A percentile compares a stretch with the other conserved stretches of the same genome.
phyloP scores from a whole-genome alignment of 2,329 filamentous ascomycete genomes.

The Penicillium sp. region DNA sequence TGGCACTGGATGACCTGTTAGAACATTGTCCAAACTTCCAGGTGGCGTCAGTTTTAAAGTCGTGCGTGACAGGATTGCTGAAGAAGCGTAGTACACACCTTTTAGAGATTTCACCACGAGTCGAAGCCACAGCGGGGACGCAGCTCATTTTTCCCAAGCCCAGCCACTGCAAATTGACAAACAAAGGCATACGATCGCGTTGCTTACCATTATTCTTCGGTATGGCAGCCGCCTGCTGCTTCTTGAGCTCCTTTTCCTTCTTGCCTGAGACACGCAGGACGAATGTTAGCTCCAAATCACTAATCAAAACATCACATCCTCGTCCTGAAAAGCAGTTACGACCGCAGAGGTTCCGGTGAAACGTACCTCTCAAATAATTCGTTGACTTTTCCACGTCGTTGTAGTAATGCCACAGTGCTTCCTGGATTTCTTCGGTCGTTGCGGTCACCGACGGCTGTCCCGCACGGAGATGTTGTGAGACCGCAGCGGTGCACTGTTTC shows the following conservation, averaged over 20 bases:
- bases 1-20: conserved; percentile 39
- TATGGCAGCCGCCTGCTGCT: conserved; percentile 27
- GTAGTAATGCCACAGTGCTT: conserved; percentile 93
- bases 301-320: background rate
- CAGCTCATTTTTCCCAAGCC: conserved; percentile 20
- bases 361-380: conserved; percentile 69
- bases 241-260: conserved; percentile 38
- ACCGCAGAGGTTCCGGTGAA: background rate
- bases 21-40: conserved; percentile 34
- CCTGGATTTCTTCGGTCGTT: conserved; percentile 74
- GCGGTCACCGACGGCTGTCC: conserved; percentile 58
- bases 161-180: conserved; percentile 26
- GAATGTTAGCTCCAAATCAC: conserved; percentile 2
- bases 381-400: conserved; percentile 88
- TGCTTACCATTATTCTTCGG: conserved; percentile 32
- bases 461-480: conserved; percentile 63
- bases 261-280: conserved; percentile 25
- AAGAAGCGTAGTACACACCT: background rate
- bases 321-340: background rate
- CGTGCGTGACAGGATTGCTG: conserved; percentile 1
- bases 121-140: background rate
- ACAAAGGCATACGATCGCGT: conserved; percentile 3
- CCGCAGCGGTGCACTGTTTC: conserved; percentile 63
- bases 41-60: conserved; percentile 32
- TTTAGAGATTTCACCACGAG: background rate